Percentiles rank a stretch among this genome's conserved stretches.
phyloP scores from a whole-genome alignment of 257 asterid genomes.

The Pogostemon cablin region DNA sequence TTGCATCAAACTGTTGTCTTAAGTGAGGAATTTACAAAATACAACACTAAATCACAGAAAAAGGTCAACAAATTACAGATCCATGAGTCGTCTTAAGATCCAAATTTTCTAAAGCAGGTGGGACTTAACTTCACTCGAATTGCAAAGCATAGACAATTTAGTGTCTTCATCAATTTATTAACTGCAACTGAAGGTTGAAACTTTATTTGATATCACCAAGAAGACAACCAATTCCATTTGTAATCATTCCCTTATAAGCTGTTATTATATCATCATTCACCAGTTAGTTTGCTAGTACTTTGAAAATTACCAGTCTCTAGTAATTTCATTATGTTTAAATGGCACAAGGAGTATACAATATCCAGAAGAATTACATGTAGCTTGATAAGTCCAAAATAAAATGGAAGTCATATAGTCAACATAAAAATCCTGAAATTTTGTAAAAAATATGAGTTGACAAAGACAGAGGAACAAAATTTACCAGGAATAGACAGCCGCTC shows the following conservation, averaged over 20 bases:
- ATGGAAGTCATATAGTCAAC: constrained; percentile 3
- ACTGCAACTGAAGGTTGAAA: too few relatives aligned
- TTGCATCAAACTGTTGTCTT: too few relatives aligned
- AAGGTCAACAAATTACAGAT: too few relatives aligned
- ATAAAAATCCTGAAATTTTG: constrained; percentile 2
- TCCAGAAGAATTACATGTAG: constrained; percentile 2
- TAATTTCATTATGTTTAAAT: neutral
- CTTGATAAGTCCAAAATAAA: neutral
- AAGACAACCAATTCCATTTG: neutral
- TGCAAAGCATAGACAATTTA: too few relatives aligned
- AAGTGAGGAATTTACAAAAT: too few relatives aligned
- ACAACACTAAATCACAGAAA: too few relatives aligned
- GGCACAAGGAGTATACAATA: constrained; percentile 2
- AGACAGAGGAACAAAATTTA: constrained; percentile 26
- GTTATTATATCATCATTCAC: neutral
- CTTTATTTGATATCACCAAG: neutral
- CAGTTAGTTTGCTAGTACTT: neutral
- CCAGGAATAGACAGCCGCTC: constrained; percentile 71
- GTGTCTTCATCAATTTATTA: too few relatives aligned
- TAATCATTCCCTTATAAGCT: neutral
- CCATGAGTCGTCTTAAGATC: too few relatives aligned
- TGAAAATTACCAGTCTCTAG: neutral
- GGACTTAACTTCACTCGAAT: too few relatives aligned
- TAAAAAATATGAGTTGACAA: neutral
- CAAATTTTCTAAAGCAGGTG: too few relatives aligned